Base-by-base conservation (phyloP, 176 grass and related monocot genomes). In the Oryza meyeriana region DNA sequence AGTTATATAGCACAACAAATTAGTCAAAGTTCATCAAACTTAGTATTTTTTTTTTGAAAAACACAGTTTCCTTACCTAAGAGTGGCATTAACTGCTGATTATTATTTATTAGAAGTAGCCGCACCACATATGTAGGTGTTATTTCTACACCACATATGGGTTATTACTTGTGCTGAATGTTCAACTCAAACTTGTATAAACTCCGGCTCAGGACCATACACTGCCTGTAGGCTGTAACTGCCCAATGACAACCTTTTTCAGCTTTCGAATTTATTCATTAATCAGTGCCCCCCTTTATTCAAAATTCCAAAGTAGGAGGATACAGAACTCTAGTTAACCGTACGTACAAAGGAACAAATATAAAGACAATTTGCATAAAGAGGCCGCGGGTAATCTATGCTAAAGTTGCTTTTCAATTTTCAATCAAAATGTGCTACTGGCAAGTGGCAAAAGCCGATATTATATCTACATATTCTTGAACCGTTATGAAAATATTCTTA, bases 401-500 rank as follows among this genome's bases (percentile, higher is more conserved):
- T 73, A 83, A 83, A 73, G 67, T 22, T 67, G 10, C 34, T 61
- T 57, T 32, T 84, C 57, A 28, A 61, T 67, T 88, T 79, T 57
- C 28, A 32, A 47, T 65, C 18, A 41, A 73, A 52, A 67, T 83
- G 86, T 88, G 80, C 75, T 79, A 11, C 25, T 66, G 42, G 74
- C 86, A 83, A 88, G 86, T 83, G 86, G 86, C 41, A 22, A 78
- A 80, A 78, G 86, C 61, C 17, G 59, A 13, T 61, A 44, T 68
- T 72, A 59, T 72, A 59, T 59, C 22, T 59, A 66, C 73, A 72
- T 83, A 78, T 64, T 64, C 66, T 83, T 42, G 74, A 83, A 83
- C 86, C 40, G 79, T 78, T 78, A 83, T 55, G 33, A 72, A 82
- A 83, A 71, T 83, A 66, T 88, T 88, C 31, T 34, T 64, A 33